phyloP scores from a whole-genome alignment of 305 asterid genomes.

The Solanum hybrid region DNA sequence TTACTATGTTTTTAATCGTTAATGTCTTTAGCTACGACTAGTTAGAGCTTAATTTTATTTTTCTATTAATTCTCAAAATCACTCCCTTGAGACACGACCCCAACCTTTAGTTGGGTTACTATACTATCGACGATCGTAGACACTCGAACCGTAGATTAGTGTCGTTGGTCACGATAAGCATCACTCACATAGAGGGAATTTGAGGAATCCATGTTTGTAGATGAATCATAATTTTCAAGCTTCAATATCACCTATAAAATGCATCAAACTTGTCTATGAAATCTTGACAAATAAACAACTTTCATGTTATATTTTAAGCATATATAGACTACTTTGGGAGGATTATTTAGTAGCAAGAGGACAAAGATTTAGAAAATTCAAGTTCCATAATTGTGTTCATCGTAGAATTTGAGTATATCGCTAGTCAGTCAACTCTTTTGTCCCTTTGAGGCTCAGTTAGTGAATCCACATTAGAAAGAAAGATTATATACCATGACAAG shows the following conservation, averaged over 20 bases:
- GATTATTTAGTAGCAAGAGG: not conserved
- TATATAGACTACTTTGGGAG: not conserved
- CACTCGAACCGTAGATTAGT: no score
- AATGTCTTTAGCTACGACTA: no score
- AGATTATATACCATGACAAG: not conserved
- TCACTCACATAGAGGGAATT: not conserved
- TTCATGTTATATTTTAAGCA: not conserved
- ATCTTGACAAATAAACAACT: not conserved
- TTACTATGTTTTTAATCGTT: no score
- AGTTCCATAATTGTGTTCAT: not conserved
- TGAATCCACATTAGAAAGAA: not conserved
- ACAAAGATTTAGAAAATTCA: not conserved
- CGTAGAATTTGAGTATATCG: not conserved
- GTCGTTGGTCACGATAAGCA: no score
- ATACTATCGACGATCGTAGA: no score
- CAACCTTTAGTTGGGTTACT: no score
- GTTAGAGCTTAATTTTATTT: no score
- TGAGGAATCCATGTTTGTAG: not conserved
- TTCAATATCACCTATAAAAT: not conserved
- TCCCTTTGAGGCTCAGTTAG: not conserved
- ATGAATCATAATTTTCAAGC: not conserved
- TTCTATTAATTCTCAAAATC: no score
- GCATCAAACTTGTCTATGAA: not conserved
- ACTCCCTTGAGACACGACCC: no score
- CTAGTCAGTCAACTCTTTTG: not conserved